Evolutionary conservation across 805 yeast species (phyloP), one percentile per base, ranked within the genome.

Genomic region (Wickerhamiella nectarea): DNA sequence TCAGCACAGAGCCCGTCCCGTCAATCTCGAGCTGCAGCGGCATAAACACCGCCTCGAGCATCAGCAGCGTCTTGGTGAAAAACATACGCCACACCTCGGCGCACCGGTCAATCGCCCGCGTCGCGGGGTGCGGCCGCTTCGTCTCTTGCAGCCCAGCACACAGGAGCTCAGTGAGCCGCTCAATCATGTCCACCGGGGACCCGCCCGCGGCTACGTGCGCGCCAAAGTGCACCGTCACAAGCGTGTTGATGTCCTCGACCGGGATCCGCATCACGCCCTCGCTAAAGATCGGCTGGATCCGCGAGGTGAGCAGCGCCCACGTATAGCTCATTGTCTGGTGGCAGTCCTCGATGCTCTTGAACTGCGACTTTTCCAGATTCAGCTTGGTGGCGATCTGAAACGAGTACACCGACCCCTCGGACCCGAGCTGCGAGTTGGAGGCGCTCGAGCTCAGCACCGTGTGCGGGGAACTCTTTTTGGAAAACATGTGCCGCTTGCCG

Each of bases 1-100:
- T 42, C 21, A 63, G 46, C 17, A 65, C 60, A 37, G 63, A 64
- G 3, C 72, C 71, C 1, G 55, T 58, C 4, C 70, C 75, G 31
- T 66, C 68, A 40, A 72, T 58, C 43, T 71, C 77, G 15, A 62
- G 53, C 45, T 75, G 76, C 18, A 80, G 53, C 0, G 87, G 87
- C 26, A 76, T 50, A 38, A 80, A 69, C 0, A 76, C 69, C 0
- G 80, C 80, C 47, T 76, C 71, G 15, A 78, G 60, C 52, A 75
- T 75, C 43, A 75, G 76, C 41, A 72, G 67, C 2, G 76, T 68
- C 31, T 70, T 67, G n/a, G 65, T 63, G 49, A 70, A 72, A 55
- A 78, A 79, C 20, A 61, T 61, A 14, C 67, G 68, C 86, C 86
- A 79, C 2, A 75, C 63, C 1, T 63, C 64, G 46, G 63, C 64